These are phyloP conservation scores for Leccinum pachyderme DNA, from an alignment of 1,284 basidiomycete species.

Conservation along the genomic window DNA sequence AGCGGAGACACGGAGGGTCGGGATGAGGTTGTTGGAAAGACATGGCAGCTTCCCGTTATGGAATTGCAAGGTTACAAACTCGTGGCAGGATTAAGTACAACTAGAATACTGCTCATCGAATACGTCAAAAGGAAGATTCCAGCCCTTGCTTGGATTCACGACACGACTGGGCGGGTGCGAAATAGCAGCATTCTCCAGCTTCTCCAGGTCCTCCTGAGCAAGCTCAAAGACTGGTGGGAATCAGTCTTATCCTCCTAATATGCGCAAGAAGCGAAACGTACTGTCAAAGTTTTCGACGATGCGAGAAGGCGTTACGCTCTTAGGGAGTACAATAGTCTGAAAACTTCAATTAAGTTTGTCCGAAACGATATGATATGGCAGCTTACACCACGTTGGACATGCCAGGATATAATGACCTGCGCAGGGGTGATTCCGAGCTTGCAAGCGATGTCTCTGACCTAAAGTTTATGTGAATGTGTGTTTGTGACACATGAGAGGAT, in stretches of 20 bases:
- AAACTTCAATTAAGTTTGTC: constrained; percentile 4
- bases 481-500: background rate
- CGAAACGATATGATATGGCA: background rate
- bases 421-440: constrained; percentile 72
- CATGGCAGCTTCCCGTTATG: constrained; percentile 23
- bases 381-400: constrained; percentile 72
- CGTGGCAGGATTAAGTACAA: background rate
- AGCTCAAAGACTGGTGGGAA: constrained; percentile 46
- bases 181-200: constrained; percentile 58
- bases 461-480: background rate
- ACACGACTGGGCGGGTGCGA: constrained; percentile 54
- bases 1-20: constrained; percentile 60
- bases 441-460: constrained; percentile 59
- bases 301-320: constrained; percentile 73
- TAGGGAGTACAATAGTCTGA: constrained; percentile 72
- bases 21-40: constrained; percentile 42
- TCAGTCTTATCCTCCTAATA: background rate
- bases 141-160: constrained; percentile 58
- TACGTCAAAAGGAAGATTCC: constrained; percentile 63
- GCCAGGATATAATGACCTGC: constrained; percentile 80
- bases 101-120: constrained; percentile 44
- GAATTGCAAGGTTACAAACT: constrained; percentile 26
- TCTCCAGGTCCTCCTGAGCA: constrained; percentile 53
- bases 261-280: constrained; percentile 24
- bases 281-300: constrained; percentile 70